These are phyloP conservation scores for Gonium pectorale DNA, from an alignment of 139 green algal genomes.

Conservation along the genomic window DNA sequence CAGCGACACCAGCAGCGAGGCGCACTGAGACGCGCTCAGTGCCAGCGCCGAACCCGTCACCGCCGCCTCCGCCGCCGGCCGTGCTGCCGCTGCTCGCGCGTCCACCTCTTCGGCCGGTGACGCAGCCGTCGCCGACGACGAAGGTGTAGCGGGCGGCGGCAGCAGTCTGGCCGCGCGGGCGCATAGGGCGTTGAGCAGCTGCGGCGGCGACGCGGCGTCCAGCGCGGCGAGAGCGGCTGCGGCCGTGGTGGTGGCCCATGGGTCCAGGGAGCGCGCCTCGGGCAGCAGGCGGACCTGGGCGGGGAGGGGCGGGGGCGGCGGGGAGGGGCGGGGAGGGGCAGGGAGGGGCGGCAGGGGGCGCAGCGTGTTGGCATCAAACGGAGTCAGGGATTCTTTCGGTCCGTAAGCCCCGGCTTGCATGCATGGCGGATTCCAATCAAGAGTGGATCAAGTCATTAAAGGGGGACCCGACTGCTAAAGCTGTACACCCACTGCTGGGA, in stretches of 20 bases:
- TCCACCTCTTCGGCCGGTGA: background rate
- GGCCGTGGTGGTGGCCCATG: background rate
- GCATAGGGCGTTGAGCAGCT: conserved; percentile 15
- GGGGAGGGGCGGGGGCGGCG: background rate
- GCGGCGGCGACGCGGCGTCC: background rate
- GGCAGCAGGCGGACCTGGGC: conserved; percentile 14
- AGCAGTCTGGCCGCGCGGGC: background rate
- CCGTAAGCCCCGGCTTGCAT: background rate
- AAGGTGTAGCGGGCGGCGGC: background rate
- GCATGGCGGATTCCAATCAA: background rate
- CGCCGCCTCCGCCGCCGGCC: background rate
- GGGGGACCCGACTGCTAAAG: background rate
- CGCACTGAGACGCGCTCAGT: background rate
- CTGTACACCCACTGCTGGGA: no score
- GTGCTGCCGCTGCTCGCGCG: background rate
- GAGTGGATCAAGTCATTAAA: background rate
- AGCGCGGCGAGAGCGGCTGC: background rate
- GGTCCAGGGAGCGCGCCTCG: conserved; percentile 4
- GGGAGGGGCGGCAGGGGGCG: background rate
- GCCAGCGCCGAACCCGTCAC: background rate
- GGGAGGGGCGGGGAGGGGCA: background rate
- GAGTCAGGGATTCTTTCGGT: no score
- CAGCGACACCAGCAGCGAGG: conserved; percentile 19
- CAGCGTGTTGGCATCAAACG: background rate
- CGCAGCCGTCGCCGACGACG: background rate